Evolutionary conservation across 2,329 filamentous ascomycete genomes (phyloP), one percentile per base, ranked within the genome.

Genomic region (Ceratocystis variospora): DNA sequence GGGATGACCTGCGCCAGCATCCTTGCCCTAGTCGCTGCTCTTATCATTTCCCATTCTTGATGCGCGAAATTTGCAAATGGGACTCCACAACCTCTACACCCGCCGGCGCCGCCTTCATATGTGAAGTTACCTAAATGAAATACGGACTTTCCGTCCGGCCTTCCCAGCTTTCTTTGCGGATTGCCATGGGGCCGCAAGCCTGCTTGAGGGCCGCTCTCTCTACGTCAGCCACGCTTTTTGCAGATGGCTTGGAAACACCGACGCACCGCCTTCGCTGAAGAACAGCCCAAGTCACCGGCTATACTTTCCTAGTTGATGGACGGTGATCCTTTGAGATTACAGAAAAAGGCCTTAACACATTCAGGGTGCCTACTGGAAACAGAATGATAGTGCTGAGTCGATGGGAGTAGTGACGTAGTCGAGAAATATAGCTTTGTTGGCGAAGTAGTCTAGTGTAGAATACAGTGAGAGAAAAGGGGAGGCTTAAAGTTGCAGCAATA

Each of bases 181-280:
- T 45, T 15, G 5, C 59, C 19, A 4, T 37, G 31, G 37, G 41
- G 48, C 10, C 22, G 53, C 45, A 41, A 17, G 3, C 31, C 71
- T 25, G 75, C 73, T 53, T 70, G 62, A 7, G 69, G 6, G 28
- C 66, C 59, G 10, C 65, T 68, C 61, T 69, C 70, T 4, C 71
- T 72, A 48, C 74, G 73, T 77, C 77, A 79, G 64, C 73, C 73
- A 67, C 78, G 76, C 22, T 74, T 75, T 67, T 74, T 71, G 15
- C 74, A 74, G 71, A 79, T 75, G 65, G 76, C 73, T 6, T 75
- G 74, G 71, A 77, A 77, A 41, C 75, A 75, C 67, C 77, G 74
- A 64, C 75, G 76, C 67, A 77, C 77, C 67, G 76, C 77, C 62
- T 76, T 77, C 63, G 72, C 75, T 62, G 77, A 74, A 67, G 78